phyloP scores from a whole-genome alignment of 345 rosid species.

The Lumnitzera littorea region DNA sequence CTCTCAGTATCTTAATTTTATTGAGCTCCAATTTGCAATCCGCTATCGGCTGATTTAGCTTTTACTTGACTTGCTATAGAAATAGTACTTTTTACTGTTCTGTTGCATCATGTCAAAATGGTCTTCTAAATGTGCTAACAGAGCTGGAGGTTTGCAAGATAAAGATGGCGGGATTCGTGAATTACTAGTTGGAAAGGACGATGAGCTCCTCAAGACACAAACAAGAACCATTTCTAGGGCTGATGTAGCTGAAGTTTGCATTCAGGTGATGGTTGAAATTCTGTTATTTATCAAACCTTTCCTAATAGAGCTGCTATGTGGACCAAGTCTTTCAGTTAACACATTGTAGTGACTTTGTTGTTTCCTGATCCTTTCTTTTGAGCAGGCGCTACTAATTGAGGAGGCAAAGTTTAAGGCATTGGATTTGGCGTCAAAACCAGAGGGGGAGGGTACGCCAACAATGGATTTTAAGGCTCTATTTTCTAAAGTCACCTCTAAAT shows the following conservation, averaged over 20 bases:
- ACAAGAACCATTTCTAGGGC: slow-evolving; percentile 64
- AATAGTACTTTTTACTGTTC: no score
- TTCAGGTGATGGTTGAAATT: slow-evolving; percentile 39
- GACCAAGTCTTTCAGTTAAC: no score
- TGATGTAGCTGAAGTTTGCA: slow-evolving; percentile 87
- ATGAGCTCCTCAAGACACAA: slow-evolving; percentile 87
- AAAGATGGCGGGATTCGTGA: slow-evolving; percentile 88
- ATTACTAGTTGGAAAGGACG: slow-evolving; percentile 75
- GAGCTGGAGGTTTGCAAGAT: slow-evolving; percentile 96
- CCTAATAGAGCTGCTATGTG: no score
- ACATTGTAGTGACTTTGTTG: no score
- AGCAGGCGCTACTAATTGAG: slow-evolving; percentile 67
- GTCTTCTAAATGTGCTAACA: slow-evolving; percentile 9
- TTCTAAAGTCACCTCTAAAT: slow-evolving; percentile 49
- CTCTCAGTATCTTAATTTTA: background rate
- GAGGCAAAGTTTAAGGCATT: slow-evolving; percentile 82
- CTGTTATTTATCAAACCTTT: no score
- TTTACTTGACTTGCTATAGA: no score
- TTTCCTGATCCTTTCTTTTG: slow-evolving; percentile 2
- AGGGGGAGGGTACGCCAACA: slow-evolving; percentile 75
- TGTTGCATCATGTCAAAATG: no score
- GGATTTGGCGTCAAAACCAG: slow-evolving; percentile 87
- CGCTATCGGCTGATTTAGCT: no score
- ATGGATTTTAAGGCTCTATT: slow-evolving; percentile 85
- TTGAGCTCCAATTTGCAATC: no score